Percentiles rank a stretch among this genome's conserved stretches.
Evolutionary conservation across 495 filamentous ascomycete species (phyloP).

Genomic region (Aspergillus conjunctus): DNA sequence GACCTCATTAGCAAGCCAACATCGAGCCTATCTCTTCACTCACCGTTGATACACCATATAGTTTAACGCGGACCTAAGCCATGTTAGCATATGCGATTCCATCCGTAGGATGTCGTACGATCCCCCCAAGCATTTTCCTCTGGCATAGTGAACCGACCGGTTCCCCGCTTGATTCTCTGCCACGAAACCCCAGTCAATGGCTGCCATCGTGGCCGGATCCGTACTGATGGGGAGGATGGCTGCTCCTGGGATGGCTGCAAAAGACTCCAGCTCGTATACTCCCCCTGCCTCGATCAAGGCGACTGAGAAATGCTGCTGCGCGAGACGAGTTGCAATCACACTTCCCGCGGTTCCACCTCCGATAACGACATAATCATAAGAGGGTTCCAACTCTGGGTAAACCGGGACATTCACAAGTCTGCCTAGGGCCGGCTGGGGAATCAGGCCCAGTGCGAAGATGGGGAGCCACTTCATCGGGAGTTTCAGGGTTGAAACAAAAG

Average conservation of each 20-base stretch:
- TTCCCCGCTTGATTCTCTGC: slow-evolving; percentile 41
- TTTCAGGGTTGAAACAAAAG: too few relatives aligned
- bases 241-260: slow-evolving; percentile 37
- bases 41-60: slow-evolving; percentile 53
- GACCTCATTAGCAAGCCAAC: background rate
- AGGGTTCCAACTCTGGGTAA: background rate
- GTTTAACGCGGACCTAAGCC: slow-evolving; percentile 45
- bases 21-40: background rate
- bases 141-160: slow-evolving; percentile 41
- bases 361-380: slow-evolving; percentile 56
- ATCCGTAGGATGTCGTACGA: slow-evolving; percentile 22
- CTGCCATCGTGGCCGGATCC: slow-evolving; percentile 26
- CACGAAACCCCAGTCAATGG: slow-evolving; percentile 54
- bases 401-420: too few relatives aligned
- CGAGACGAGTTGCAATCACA: slow-evolving; percentile 51
- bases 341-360: slow-evolving; percentile 59
- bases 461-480: too few relatives aligned
- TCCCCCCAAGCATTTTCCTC: slow-evolving; percentile 40
- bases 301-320: slow-evolving; percentile 38
- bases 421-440: too few relatives aligned
- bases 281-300: slow-evolving; percentile 61
- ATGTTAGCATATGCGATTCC: background rate
- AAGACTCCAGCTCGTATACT: slow-evolving; percentile 51
- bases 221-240: slow-evolving; percentile 26
- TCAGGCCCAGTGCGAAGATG: too few relatives aligned